Evolutionary conservation across 495 filamentous ascomycete species (phyloP), one percentile per base, ranked within the genome.

Genomic region (Apodospora peruviana): DNA sequence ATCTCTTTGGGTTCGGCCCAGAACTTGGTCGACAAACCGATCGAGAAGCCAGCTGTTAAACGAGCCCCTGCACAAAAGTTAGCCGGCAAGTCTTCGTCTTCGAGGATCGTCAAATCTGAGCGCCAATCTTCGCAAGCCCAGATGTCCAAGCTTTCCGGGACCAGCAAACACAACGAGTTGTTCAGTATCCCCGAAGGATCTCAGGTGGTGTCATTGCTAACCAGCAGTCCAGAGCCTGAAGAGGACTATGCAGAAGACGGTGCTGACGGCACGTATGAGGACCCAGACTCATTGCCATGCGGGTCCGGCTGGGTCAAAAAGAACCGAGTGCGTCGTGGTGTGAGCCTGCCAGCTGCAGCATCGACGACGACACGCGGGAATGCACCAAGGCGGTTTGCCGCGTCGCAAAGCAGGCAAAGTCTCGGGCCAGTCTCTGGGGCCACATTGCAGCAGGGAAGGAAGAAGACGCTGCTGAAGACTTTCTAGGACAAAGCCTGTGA

Each of bases 231-330:
- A 0, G 70, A 73, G 46, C 58, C 70, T 1, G 53, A 45, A 7
- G 71, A 75, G 27, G 23, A 72, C 39, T 72, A 73, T 45, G 67
- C 70, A 4, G 71, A 73, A 4, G 70, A 73, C 5, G 61, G 60
- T n/a, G 52, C 68, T 23, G 71, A 72, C 41, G 61, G 57, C 21
- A 71, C 62, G 0, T 72, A 72, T 45, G 32, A 60, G 53, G 39
- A 39, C 55, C 8, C 50, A 49, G 12, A 4, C 10, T 25, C 59
- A 52, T 18, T 38, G 10, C 42, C 44, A 45, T 23, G 24, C 23
- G 17, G 20, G 22, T n/a, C 39, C 4, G 45, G 14, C 21, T 18
- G 36, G 36, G 36, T 5, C 8, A 18, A 38, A n/a, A 38, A 38
- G 16, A 5, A 5, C 36, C 42, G 35, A 4, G 17, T 19, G 27